Base-by-base conservation (phyloP, 2,329 filamentous ascomycete species). In the Ophiostoma sp. region DNA sequence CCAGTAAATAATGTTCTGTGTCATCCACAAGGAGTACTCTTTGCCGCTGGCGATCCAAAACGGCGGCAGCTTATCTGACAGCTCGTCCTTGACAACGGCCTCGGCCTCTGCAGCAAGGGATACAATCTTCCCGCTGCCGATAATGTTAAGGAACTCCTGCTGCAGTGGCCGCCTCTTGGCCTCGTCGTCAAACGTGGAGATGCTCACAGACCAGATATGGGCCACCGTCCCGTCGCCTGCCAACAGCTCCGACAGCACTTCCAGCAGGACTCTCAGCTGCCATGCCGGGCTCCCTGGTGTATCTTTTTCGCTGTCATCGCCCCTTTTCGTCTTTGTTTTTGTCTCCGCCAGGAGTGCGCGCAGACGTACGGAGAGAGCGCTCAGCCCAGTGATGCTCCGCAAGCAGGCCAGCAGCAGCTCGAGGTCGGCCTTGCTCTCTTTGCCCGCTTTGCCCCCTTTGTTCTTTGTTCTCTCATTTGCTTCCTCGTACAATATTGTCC, bases 331-430 rank as follows among this genome's bases (percentile, higher is more conserved):
- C 10, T 41, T 41, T 41, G 78, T 74, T 68, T 81, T 85, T 15
- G 80, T 80, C 72, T 86, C 83, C 67, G 83, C 82, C 8, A 89
- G 83, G 23, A 92, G 80, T 27, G 85, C 82, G 71, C 86, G 88
- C 39, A 96, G 80, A 69, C 90, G 87, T n/a, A 88, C 84, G 11
- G 93, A 78, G 36, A 94, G 77, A n/a, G 91, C 90, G 72, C 93
- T 94, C 41, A 97, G 78, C 0, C 93, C 94, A 2, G 89, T 84
- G 20, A 95, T 82, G 76, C 89, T 97, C 70, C 84, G 84, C 5
- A 99, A 80, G 76, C 89, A 92, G 71, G 80, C 78, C 0, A 91
- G 74, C 20, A 98, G 79, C 1, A 85, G 78, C 57, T 80, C 78
- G 0, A 82, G 74, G 54, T 85, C 84, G 33, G 74, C 33, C 10